Conservation (phyloP, 768 basidiomycete genomes). For the Chalciporus piperatus region DNA sequence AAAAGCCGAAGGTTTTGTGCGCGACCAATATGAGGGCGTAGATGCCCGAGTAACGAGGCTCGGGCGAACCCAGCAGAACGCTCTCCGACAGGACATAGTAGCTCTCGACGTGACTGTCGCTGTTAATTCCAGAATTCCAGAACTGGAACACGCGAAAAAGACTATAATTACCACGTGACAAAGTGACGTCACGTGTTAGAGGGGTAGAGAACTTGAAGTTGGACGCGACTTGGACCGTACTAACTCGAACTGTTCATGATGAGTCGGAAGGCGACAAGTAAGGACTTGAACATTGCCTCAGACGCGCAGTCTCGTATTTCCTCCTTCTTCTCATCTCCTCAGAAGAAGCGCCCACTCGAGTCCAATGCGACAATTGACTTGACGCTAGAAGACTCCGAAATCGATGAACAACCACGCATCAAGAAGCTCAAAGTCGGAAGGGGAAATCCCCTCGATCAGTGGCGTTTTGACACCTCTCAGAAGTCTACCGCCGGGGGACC, state of each 20-base stretch:
- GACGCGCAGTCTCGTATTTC: constrained; percentile 40
- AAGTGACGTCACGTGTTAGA: constrained; percentile 22
- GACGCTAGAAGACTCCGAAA: constrained; percentile 41
- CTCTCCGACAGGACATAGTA: constrained; percentile 12
- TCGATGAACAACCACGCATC: constrained; percentile 22
- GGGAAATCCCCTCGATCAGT: constrained; percentile 33
- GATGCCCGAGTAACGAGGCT: background rate
- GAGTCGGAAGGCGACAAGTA: constrained; percentile 17
- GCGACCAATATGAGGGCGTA: background rate
- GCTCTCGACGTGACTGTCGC: background rate
- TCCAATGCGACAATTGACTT: constrained; percentile 47
- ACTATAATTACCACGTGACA: constrained; percentile 22
- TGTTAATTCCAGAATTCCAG: background rate
- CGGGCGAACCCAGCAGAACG: constrained; percentile 5
- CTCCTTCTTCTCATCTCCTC: constrained; percentile 35
- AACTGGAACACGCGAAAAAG: constrained; percentile 2
- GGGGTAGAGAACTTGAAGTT: background rate
- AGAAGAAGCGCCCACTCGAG: constrained; percentile 29
- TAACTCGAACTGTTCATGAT: constrained; percentile 2
- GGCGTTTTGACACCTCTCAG: constrained; percentile 41
- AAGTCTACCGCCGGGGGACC: background rate
- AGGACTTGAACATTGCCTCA: constrained; percentile 1
- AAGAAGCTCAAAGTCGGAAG: constrained; percentile 29
- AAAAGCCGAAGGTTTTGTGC: background rate
- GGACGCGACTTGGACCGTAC: background rate